phyloP scores from a whole-genome alignment of 2,329 filamentous ascomycete species.

The Penicillium hordei region DNA sequence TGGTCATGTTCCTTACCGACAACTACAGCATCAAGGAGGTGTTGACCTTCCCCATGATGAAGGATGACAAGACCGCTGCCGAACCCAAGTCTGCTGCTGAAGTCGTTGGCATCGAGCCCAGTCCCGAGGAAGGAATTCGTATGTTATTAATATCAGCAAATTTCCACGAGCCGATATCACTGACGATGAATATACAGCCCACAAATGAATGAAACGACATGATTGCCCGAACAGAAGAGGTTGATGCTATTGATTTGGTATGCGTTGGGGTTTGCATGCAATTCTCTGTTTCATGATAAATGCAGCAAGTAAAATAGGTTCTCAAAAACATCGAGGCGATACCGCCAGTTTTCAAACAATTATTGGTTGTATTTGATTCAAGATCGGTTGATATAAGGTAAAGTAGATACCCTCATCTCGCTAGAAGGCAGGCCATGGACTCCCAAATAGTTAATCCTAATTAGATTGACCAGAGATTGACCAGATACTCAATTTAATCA shows the following conservation, averaged over 20 bases:
- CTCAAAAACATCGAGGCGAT: slow-evolving; percentile 8
- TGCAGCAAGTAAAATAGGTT: slow-evolving; percentile 22
- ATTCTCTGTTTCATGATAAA: slow-evolving; percentile 25
- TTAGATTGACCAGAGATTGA: neutral
- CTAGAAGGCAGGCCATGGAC: neutral
- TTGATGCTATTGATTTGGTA: slow-evolving; percentile 17
- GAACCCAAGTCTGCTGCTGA: slow-evolving; percentile 59
- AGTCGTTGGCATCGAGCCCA: slow-evolving; percentile 59
- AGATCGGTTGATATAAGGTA: neutral
- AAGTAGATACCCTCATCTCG: neutral
- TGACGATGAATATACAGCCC: slow-evolving; percentile 31
- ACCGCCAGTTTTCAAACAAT: neutral
- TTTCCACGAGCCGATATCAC: slow-evolving; percentile 24
- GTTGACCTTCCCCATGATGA: slow-evolving; percentile 96
- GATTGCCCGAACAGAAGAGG: slow-evolving; percentile 5
- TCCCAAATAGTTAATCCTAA: neutral
- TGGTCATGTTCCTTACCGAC: slow-evolving; percentile 94
- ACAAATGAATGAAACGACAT: slow-evolving; percentile 34
- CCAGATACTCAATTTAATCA: neutral
- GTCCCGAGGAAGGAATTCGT: slow-evolving; percentile 61
- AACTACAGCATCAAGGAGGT: slow-evolving; percentile 97
- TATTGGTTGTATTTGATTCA: neutral
- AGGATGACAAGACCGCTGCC: slow-evolving; percentile 66
- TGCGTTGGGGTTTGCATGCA: slow-evolving; percentile 17
- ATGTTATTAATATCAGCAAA: slow-evolving; percentile 34